Evolutionary conservation across 345 rosid species (phyloP).

Genomic region (Camelina sativa): DNA sequence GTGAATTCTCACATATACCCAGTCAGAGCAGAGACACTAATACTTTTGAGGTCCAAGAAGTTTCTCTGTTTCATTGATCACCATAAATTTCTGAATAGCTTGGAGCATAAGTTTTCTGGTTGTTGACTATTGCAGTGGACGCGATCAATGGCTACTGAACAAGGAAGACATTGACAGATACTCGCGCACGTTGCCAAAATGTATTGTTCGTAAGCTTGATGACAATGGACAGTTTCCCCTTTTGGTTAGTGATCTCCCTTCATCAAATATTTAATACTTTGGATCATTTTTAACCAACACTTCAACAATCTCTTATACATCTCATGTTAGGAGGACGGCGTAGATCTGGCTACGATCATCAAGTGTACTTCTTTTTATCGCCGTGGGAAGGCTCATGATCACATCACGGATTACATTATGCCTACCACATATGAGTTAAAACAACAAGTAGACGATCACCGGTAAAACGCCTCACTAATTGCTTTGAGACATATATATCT

Average conservation of each 20-base stretch:
- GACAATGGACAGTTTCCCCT: conserved; percentile 76
- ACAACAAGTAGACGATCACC: conserved; percentile 44
- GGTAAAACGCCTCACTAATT: conserved; percentile 25
- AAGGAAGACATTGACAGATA: conserved; percentile 63
- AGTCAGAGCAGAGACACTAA: conserved; percentile 59
- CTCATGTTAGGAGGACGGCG: conserved; percentile 57
- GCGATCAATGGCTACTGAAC: conserved; percentile 69
- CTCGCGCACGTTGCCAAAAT: conserved; percentile 45
- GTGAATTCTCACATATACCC: conserved; percentile 63
- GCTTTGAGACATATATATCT: not conserved
- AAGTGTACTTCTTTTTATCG: conserved; percentile 61
- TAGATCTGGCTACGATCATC: conserved; percentile 52
- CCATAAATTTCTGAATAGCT: not conserved
- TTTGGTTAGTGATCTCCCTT: conserved; percentile 54
- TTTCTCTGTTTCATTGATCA: conserved; percentile 12
- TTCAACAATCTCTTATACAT: not conserved
- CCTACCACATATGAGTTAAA: conserved; percentile 57
- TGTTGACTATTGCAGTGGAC: conserved; percentile 56
- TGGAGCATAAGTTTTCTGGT: not conserved
- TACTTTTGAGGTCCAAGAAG: conserved; percentile 58
- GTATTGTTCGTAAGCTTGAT: conserved; percentile 55
- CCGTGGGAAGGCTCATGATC: conserved; percentile 50
- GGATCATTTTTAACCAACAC: not conserved
- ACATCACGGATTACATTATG: conserved; percentile 55
- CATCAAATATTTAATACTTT: no score